Base-by-base conservation (phyloP, 176 grass and related monocot genomes). In the Zoysia pacifica region DNA sequence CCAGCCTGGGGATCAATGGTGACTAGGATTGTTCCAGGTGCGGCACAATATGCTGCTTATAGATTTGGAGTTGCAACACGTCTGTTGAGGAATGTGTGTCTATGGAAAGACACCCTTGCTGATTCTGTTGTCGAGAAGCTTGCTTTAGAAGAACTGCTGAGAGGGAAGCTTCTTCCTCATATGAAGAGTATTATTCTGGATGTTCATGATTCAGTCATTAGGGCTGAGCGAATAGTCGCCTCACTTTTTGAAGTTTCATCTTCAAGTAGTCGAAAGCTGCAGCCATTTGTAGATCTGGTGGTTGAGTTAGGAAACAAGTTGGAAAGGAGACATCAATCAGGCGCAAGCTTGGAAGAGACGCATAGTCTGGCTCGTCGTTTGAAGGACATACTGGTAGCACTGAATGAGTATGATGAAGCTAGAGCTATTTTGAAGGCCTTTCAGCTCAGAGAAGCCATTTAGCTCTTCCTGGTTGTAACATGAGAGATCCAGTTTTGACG, bases 331-430 rank as follows among this genome's bases (percentile, higher is more conserved):
- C 62, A 75, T 48, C 51, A 18, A 14, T 87, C 81, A 13, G 88
- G 93, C 51, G 59, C 89, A 45, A 94, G 84, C 13, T 81, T 86
- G 61, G 87, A 93, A 12, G 92, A 95, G 75, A 87, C 81, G 7
- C 84, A 72, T 63, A 72, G 68, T 5, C 76, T 99, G 79, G 96
- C 90, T 71, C 90, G 90, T 18, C 93, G 92, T 67, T 84, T 99
- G 67, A 99, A 93, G 79, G 86, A 84, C 16, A 90, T 95, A 79
- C 62, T 99, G 65, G 82, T 88, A 11, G 50, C 20, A 13, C 81
- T 95, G 52, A 87, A 95, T 67, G 92, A 99, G 67, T 95, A 99
- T n/a, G 92, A 99, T 73, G 90, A 85, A 72, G 96, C 96, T 79
- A 91, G 88, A 85, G 84, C 73, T 75, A 89, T 99, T 69, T 83